Conservation (phyloP, 148 eudicot species). For the Bassia scoparia region DNA sequence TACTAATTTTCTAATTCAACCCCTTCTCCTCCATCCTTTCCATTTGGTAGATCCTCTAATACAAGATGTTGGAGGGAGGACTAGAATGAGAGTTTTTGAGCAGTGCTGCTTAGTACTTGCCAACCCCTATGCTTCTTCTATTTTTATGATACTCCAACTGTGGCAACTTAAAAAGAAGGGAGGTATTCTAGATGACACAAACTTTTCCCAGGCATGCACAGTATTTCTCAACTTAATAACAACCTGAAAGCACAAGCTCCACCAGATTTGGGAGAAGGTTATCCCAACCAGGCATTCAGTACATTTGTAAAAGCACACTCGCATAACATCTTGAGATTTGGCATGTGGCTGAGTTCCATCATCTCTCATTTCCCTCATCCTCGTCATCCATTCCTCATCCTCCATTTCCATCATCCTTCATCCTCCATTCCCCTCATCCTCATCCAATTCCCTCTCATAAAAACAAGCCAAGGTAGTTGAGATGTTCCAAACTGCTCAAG, state of each 20-base stretch:
- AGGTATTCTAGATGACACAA: background rate
- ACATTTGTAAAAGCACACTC: background rate
- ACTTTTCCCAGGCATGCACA: background rate
- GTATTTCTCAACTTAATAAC: background rate
- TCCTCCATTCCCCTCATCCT: background rate
- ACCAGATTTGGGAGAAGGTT: background rate
- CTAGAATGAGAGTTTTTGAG: background rate
- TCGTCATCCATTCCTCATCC: no score
- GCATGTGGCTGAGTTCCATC: slow-evolving; percentile 11
- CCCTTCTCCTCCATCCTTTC: slow-evolving; percentile 10
- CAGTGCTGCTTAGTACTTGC: no score
- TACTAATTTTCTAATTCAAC: background rate
- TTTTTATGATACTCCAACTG: background rate
- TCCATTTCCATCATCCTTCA: no score
- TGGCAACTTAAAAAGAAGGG: background rate
- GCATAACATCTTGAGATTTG: background rate
- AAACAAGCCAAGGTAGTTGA: background rate
- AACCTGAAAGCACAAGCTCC: background rate
- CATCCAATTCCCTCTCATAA: background rate
- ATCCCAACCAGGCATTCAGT: slow-evolving; percentile 6
- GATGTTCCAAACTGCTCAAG: slow-evolving; percentile 9
- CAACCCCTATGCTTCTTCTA: background rate
- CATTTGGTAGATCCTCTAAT: background rate
- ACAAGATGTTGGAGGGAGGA: background rate
- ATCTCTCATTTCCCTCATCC: background rate